Evolutionary conservation across 1,284 basidiomycete genomes (phyloP).

Genomic region (Sporisorium graminicola): DNA sequence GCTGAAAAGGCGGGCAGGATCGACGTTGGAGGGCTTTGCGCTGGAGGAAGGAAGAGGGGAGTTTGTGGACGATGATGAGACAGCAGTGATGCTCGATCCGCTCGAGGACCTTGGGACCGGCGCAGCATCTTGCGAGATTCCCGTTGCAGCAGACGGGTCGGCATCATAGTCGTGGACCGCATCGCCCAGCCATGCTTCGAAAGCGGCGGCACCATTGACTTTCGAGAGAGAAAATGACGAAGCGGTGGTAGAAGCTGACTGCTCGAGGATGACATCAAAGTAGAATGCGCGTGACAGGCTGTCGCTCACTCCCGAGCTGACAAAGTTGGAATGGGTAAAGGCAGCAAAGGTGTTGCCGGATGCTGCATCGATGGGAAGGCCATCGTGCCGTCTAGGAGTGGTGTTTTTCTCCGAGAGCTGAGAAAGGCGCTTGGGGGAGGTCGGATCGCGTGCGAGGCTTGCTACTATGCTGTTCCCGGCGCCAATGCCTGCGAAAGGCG

Average conservation of each 20-base stretch:
- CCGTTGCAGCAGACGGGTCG: neutral
- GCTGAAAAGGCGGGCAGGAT: conserved; percentile 40
- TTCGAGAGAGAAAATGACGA: conserved; percentile 17
- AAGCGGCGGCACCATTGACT: conserved; percentile 16
- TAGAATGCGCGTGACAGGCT: conserved; percentile 49
- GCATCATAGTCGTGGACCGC: conserved; percentile 52
- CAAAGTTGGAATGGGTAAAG: conserved; percentile 20
- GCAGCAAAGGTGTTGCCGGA: conserved; percentile 2
- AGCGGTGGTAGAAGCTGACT: conserved; percentile 16
- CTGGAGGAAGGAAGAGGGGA: conserved; percentile 8
- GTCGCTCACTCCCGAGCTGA: conserved; percentile 41
- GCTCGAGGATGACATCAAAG: conserved; percentile 56
- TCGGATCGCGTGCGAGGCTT: conserved; percentile 16
- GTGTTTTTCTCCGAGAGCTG: neutral
- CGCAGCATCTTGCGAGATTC: neutral
- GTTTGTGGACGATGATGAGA: conserved; percentile 28
- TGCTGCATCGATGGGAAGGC: conserved; percentile 14
- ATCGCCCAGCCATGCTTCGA: conserved; percentile 55
- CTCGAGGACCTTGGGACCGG: conserved; percentile 48
- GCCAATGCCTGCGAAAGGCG: conserved; percentile 44
- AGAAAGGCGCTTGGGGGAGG: conserved; percentile 16
- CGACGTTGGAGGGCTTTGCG: conserved; percentile 21
- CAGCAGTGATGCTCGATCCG: conserved; percentile 58
- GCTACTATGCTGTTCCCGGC: conserved; percentile 33
- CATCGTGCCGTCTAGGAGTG: conserved; percentile 15